phyloP scores from a whole-genome alignment of 306 rosid species.

The Astragalus membranaceus region DNA sequence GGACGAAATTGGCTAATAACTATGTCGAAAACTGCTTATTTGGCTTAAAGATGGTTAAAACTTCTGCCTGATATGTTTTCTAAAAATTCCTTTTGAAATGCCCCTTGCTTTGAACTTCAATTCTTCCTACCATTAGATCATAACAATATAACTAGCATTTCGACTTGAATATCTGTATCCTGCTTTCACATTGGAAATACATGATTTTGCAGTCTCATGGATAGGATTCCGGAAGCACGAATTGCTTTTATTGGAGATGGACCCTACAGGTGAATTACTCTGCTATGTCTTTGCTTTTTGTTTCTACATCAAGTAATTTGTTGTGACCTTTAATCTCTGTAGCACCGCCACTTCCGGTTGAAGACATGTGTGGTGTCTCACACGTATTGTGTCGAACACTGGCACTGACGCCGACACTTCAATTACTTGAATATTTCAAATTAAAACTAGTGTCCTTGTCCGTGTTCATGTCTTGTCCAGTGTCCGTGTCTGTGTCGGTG shows the following conservation, averaged over 20 bases:
- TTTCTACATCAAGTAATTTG: not conserved
- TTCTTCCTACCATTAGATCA: not conserved
- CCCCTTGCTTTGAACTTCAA: not conserved
- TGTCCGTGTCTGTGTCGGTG: too few relatives aligned
- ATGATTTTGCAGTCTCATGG: constrained; percentile 69
- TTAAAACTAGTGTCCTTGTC: too few relatives aligned
- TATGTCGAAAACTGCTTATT: not conserved
- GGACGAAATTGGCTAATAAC: too few relatives aligned
- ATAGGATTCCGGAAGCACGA: constrained; percentile 81
- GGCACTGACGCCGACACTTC: too few relatives aligned
- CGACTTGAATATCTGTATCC: not conserved
- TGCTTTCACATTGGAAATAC: constrained; percentile 27
- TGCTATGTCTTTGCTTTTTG: not conserved
- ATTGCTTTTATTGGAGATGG: constrained; percentile 97
- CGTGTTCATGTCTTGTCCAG: too few relatives aligned
- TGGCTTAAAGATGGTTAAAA: constrained; percentile 13
- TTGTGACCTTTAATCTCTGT: too few relatives aligned
- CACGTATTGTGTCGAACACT: too few relatives aligned
- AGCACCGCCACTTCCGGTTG: too few relatives aligned
- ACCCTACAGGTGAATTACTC: constrained; percentile 70
- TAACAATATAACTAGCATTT: not conserved
- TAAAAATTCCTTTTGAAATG: not conserved
- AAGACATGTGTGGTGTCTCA: too few relatives aligned
- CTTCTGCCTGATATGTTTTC: not conserved
- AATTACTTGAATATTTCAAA: too few relatives aligned